Evolutionary conservation across 2,329 filamentous ascomycete species (phyloP).

Genomic region (Phaeophleospora eucalypticola): DNA sequence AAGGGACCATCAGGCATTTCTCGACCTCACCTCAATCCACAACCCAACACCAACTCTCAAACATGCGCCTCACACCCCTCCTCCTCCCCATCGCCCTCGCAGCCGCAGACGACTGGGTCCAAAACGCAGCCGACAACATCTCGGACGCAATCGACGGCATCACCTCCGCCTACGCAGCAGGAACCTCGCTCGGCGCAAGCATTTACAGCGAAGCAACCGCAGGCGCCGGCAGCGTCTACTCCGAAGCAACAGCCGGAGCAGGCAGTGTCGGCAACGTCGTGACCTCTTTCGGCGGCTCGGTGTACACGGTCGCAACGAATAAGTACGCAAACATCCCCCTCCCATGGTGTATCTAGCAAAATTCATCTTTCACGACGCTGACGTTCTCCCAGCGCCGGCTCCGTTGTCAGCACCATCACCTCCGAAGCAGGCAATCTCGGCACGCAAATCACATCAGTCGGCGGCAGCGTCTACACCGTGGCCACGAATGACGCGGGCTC

Average conservation of each 20-base stretch:
- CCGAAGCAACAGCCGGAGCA: constrained; percentile 10
- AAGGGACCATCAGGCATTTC: too few species aligned
- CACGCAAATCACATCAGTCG: constrained; percentile 9
- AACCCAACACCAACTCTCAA: too few species aligned
- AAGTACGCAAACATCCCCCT: background rate
- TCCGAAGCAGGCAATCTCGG: constrained; percentile 6
- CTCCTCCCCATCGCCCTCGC: constrained; percentile 5
- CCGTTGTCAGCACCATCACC: constrained; percentile 22
- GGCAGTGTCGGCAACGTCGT: constrained; percentile 3
- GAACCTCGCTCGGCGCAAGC: background rate
- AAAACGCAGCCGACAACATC: background rate
- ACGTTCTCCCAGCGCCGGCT: constrained; percentile 10
- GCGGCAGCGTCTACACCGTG: constrained; percentile 9
- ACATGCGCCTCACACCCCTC: background rate
- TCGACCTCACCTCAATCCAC: too few species aligned
- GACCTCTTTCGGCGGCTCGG: constrained; percentile 11
- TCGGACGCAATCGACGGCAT: constrained; percentile 3
- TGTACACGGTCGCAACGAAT: constrained; percentile 14
- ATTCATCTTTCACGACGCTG: too few species aligned
- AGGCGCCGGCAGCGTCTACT: constrained; percentile 6
- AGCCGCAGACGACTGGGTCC: background rate
- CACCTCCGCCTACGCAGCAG: constrained; percentile 1
- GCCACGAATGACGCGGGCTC: constrained; percentile 15
- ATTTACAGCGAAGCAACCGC: constrained; percentile 11
- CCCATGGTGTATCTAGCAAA: background rate